Percentiles rank a stretch among this genome's conserved stretches.
Evolutionary conservation across 1,139 yeast species (phyloP).

Genomic region (Scheffersomyces segobiensis): DNA sequence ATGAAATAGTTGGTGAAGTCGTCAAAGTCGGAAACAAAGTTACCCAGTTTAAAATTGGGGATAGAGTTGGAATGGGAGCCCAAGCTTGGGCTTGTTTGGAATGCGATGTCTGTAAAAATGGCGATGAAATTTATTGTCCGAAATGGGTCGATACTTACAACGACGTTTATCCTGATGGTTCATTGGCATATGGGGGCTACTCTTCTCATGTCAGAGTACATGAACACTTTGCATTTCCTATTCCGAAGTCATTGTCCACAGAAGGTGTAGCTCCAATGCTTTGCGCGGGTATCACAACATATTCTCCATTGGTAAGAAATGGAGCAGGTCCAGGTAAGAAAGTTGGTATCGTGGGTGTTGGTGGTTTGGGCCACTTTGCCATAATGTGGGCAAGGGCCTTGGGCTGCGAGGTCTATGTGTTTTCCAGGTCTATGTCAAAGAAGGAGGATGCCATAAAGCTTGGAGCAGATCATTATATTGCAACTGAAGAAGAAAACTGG

Average conservation of each 20-base stretch:
- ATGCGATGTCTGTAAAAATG: constrained; percentile 43
- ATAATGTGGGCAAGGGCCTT: constrained; percentile 56
- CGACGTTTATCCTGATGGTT: constrained; percentile 40
- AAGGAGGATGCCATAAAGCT: constrained; percentile 51
- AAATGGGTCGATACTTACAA: constrained; percentile 45
- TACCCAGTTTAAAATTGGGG: constrained; percentile 35
- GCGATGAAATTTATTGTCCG: constrained; percentile 50
- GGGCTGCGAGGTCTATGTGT: constrained; percentile 59
- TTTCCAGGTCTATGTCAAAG: constrained; percentile 51
- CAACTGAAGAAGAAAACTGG: constrained; percentile 49
- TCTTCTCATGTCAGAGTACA: constrained; percentile 50
- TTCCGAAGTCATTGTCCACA: constrained; percentile 45
- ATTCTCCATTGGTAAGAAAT: constrained; percentile 50
- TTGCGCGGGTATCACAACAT: constrained; percentile 56
- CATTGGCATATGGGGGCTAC: constrained; percentile 55
- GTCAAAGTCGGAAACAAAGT: constrained; percentile 42
- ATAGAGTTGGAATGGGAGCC: constrained; percentile 56
- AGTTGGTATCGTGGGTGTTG: constrained; percentile 59
- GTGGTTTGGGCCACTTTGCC: constrained; percentile 65
- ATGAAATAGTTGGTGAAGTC: constrained; percentile 50
- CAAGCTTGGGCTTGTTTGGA: constrained; percentile 43
- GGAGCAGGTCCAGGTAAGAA: constrained; percentile 41
- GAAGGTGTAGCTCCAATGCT: constrained; percentile 50
- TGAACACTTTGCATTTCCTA: constrained; percentile 47
- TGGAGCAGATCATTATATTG: constrained; percentile 55